Evolutionary conservation across 495 filamentous ascomycete genomes (phyloP).

Genomic region (Clavariopsis aquatica): DNA sequence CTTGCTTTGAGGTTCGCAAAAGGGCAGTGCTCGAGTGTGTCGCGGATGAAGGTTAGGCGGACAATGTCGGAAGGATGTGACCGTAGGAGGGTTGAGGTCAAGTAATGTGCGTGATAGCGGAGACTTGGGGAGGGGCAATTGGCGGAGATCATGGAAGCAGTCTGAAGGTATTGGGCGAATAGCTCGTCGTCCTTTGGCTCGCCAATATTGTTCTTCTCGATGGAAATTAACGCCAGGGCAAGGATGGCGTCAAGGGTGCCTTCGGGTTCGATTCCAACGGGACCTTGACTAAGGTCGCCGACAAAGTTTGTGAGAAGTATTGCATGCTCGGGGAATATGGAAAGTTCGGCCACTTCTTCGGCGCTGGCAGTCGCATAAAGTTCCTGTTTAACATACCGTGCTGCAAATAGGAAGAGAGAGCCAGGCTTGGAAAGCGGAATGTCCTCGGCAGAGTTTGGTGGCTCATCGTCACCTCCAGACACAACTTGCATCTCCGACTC

Average conservation of each 20-base stretch:
- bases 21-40: conserved; percentile 78
- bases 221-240: conserved; percentile 46
- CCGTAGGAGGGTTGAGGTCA: conserved; percentile 73
- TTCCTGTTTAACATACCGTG: conserved; percentile 41
- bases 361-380: conserved; percentile 38
- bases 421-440: conserved; percentile 72
- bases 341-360: conserved; percentile 20
- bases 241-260: conserved; percentile 52
- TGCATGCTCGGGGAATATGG: conserved; percentile 48
- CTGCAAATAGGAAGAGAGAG: conserved; percentile 47
- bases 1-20: conserved; percentile 75
- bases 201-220: conserved; percentile 44
- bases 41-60: conserved; percentile 73
- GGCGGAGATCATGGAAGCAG: conserved; percentile 64
- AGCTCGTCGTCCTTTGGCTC: conserved; percentile 45
- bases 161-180: conserved; percentile 53
- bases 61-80: conserved; percentile 69
- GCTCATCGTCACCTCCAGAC: conserved; percentile 46
- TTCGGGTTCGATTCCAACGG: conserved; percentile 45
- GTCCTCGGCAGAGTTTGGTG: conserved; percentile 54
- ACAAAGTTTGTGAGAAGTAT: conserved; percentile 44
- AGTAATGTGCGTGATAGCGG: conserved; percentile 70
- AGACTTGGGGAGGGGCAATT: conserved; percentile 66
- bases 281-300: conserved; percentile 34
- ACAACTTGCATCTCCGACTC: conserved; percentile 49